Base-by-base conservation (phyloP, 2,329 filamentous ascomycete species). In the Ceratocystiopsis sp. region DNA sequence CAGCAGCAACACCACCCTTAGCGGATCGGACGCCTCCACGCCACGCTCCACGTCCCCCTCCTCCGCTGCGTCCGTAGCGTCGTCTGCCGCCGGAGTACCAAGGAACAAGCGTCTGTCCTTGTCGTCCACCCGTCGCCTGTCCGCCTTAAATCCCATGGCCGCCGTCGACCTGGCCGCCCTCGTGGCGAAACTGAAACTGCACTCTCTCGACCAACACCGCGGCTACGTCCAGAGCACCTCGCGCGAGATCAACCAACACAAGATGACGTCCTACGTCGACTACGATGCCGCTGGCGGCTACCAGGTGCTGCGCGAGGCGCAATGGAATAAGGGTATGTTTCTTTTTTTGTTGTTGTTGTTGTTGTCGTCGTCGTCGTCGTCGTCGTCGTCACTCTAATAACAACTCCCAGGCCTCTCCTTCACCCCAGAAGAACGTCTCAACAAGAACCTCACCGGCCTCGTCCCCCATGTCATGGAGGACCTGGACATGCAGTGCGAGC, bases 371-470 rank as follows among this genome's bases (percentile, higher is more conserved):
- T 35, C 32, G 6, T 37, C 10, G 38, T n/a, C n/a, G n/a, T n/a
- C 18, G 16, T 36, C 13, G 13, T 13, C 35, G 8, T 12, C 17
- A 42, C 39, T 38, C 41, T 45, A 41, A 43, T 41, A 37, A 38
- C 34, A 11, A 13, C 3, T 33, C 25, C 42, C 19, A 79, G 75
- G 75, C 52, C 69, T 78, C 41, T 71, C 74, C 36, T 80, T 79
- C 56, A 72, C 67, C 14, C 75, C 75, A 33, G 74, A 78, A 50
- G 70, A 80, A 60, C 72, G 75, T 52, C 61, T 74, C 44, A 59
- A 61, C 55, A 75, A 76, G 63, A 78, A 79, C 65, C 67, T 80
- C 48, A 78, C 74, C 37, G 75, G 75, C 48, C 68, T 80, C 52
- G 63, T 80, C 47, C 75, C 75, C 41, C 75, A 79, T 58, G 71